Base-by-base conservation (phyloP, 225 moss, liverwort and hornwort genomes). In the Bryum argenteum region DNA sequence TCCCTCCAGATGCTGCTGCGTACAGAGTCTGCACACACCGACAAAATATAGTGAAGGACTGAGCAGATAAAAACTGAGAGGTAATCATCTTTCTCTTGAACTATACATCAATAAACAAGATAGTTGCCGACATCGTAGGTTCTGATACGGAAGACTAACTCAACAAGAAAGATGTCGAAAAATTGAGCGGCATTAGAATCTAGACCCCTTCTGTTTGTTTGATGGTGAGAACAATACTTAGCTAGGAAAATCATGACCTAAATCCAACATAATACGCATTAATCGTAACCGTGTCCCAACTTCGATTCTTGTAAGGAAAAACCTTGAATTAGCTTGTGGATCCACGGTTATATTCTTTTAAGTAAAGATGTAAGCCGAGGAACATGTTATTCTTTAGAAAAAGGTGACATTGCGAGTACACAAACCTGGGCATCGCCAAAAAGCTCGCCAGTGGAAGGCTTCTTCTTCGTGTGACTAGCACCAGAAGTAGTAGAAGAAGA, bases 1-100 rank as follows among this genome's bases (percentile, higher is more conserved):
- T 85, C 52, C 63, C 68, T 58, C 85, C 82, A 18, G 82, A 0
- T 14, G 82, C 82, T 76, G 85, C 82, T 79, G 67, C 45, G 48
- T 85, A 85, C 28, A 85, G 54, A 3, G 79, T 5, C 85, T 85
- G 79, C 28, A 8, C 18, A 44, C 33, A 33, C 33, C 22, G 42
- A 66, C 63, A 69, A 10, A 61, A 43, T 15, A 68, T 39, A 39
- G 58, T 45, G 37, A 74, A 52, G 17, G 18, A 45, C 47, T 20
- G 20, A 14, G 47, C 28, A 53, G 23, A 72, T 8, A 22, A 5
- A 23, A 48, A 33, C 28, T 8, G 16, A 8, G 19, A 11, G 43
- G 28, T 20, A 26, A 41, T 47, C 26, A 18, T 26, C 63, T 17
- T 54, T 23, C 19, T 37, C 71, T 50, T 23, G n/a, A 37, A 54